phyloP scores from a whole-genome alignment of 163 green algal species.

The Scenedesmus sp. region DNA sequence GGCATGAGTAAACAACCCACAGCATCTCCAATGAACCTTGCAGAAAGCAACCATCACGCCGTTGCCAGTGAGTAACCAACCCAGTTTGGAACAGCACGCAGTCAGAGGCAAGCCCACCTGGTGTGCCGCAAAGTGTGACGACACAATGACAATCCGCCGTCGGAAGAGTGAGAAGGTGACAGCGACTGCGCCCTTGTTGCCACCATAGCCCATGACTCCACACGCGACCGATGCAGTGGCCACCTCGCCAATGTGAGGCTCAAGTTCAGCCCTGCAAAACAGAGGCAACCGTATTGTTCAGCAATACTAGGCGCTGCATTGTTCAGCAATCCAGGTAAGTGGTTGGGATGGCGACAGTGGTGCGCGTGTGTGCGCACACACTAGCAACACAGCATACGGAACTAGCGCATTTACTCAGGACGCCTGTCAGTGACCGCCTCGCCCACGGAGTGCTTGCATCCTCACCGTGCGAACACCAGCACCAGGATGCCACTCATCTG shows the following conservation, averaged over 20 bases:
- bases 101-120: conserved; percentile 68
- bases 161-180: conserved; percentile 89
- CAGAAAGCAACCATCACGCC: no score
- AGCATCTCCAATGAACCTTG: no score
- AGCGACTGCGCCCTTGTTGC: conserved; percentile 96
- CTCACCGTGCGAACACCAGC: conserved; percentile 78
- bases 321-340: no score
- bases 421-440: no score
- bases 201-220: conserved; percentile 92
- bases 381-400: neutral
- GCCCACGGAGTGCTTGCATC: no score
- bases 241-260: conserved; percentile 79
- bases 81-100: no score
- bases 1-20: no score
- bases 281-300: neutral
- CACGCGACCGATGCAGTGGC: conserved; percentile 86
- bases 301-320: no score
- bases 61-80: no score
- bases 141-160: conserved; percentile 80
- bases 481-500: conserved; percentile 92
- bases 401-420: neutral
- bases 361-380: neutral
- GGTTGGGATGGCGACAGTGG: no score
- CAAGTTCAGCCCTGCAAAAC: conserved; percentile 51
- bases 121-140: conserved; percentile 96